Conservation (phyloP, 805 yeast species). For the Pichia pseudocactophila region DNA sequence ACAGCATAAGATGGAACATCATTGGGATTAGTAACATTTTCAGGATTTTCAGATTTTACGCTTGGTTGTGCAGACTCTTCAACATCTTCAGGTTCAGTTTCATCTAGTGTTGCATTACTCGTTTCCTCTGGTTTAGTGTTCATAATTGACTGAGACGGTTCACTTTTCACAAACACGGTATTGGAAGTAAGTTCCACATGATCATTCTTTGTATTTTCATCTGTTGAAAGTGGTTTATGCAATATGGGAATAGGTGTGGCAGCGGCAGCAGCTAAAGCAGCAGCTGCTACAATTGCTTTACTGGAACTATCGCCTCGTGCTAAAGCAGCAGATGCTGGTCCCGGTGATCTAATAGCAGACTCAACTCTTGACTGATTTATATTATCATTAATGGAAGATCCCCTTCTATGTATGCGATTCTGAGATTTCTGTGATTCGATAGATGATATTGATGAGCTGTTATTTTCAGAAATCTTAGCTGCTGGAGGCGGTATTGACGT, state of each 20-base stretch:
- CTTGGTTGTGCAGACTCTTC: background rate
- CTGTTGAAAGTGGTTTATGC: background rate
- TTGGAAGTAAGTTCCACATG: background rate
- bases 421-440: background rate
- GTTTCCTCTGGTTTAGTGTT: background rate
- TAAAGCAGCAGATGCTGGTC: conserved; percentile 31
- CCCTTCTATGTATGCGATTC: background rate
- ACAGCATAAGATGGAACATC: conserved; percentile 43
- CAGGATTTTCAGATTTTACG: too few species aligned
- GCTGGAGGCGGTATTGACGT: background rate
- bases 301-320: conserved; percentile 25
- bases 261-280: conserved; percentile 77
- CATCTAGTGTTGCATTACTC: background rate
- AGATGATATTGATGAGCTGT: background rate
- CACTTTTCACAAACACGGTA: too few species aligned
- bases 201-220: background rate
- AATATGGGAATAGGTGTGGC: conserved; percentile 57
- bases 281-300: conserved; percentile 70
- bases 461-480: background rate
- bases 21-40: background rate
- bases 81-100: conserved; percentile 1
- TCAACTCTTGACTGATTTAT: conserved; percentile 1
- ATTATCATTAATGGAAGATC: background rate
- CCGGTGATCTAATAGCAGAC: conserved; percentile 27
- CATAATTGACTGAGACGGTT: too few species aligned